Conservation (phyloP, 352 stramenopile genomes). For the Globisporangium recalcitrans region DNA sequence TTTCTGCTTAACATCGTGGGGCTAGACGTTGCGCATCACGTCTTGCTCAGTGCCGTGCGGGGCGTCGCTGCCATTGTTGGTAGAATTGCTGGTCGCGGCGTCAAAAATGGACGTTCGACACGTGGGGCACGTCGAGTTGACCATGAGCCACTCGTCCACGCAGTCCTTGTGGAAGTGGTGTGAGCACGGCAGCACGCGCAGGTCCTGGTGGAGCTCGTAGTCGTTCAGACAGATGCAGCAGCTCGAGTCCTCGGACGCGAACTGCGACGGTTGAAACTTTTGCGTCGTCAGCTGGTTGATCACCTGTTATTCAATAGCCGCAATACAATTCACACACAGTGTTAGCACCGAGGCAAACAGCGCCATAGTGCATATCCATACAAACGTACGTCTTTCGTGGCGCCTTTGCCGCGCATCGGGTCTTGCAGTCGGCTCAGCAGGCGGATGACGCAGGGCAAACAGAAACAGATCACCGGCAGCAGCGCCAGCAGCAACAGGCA, state of each 20-base stretch:
- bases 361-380: no score
- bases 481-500: slow-evolving; percentile 87
- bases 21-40: slow-evolving; percentile 54
- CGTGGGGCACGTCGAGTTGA: slow-evolving; percentile 86
- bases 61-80: slow-evolving; percentile 12
- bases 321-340: background rate
- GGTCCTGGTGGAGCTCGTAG: slow-evolving; percentile 82
- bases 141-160: slow-evolving; percentile 85
- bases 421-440: slow-evolving; percentile 88
- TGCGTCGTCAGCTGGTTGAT: slow-evolving; percentile 65
- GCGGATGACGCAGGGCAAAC: slow-evolving; percentile 89
- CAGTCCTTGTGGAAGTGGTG: slow-evolving; percentile 95
- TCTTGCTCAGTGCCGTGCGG: slow-evolving; percentile 45
- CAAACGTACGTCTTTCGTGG: slow-evolving; percentile 56
- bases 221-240: slow-evolving; percentile 91
- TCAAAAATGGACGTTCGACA: slow-evolving; percentile 83
- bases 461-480: slow-evolving; percentile 92
- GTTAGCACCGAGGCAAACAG: background rate
- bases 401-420: slow-evolving; percentile 82
- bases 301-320: slow-evolving; percentile 22
- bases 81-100: background rate
- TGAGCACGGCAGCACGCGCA: slow-evolving; percentile 92
- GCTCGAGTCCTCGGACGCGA: slow-evolving; percentile 75
- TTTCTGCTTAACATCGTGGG: no score
- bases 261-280: slow-evolving; percentile 57